These are phyloP conservation scores for Zangia roseola DNA, from an alignment of 768 basidiomycete genomes.

Conservation along the genomic window DNA sequence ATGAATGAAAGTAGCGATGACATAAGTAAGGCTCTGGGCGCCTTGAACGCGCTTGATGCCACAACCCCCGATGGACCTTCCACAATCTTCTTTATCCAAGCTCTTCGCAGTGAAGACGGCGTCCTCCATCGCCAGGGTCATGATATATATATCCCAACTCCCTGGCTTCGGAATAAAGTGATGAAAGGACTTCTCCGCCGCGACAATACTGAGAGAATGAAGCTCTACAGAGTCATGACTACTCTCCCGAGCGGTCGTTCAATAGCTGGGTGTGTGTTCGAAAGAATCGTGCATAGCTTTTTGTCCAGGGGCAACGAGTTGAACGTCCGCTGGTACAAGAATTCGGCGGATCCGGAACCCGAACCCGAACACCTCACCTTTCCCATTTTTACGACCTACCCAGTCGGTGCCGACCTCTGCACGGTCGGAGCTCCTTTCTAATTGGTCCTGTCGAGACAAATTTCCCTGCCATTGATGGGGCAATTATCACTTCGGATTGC, in stretches of 20 bases:
- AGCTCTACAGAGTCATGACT: too few species aligned
- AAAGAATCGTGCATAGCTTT: too few species aligned
- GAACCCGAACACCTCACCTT: too few species aligned
- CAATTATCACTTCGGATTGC: not conserved
- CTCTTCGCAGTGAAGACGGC: not conserved
- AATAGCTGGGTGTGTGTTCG: too few species aligned
- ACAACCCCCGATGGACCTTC: not conserved
- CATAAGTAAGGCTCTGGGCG: not conserved
- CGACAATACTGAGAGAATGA: not conserved
- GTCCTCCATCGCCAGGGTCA: not conserved
- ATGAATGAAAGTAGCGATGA: not conserved
- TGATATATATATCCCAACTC: not conserved
- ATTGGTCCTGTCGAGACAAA: not conserved
- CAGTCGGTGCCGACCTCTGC: not conserved
- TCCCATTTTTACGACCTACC: not conserved
- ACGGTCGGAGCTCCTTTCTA: not conserved
- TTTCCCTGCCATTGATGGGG: not conserved
- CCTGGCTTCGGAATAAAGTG: not conserved
- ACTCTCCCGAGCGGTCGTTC: too few species aligned
- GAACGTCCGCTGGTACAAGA: not conserved
- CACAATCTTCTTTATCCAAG: not conserved
- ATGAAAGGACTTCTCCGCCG: not conserved
- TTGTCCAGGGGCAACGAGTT: not conserved
- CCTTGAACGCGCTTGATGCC: not conserved
- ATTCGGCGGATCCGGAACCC: not conserved